Evolutionary conservation across 2,329 filamentous ascomycete genomes (phyloP).

Genomic region (Stachybotrys chlorohalonatus): DNA sequence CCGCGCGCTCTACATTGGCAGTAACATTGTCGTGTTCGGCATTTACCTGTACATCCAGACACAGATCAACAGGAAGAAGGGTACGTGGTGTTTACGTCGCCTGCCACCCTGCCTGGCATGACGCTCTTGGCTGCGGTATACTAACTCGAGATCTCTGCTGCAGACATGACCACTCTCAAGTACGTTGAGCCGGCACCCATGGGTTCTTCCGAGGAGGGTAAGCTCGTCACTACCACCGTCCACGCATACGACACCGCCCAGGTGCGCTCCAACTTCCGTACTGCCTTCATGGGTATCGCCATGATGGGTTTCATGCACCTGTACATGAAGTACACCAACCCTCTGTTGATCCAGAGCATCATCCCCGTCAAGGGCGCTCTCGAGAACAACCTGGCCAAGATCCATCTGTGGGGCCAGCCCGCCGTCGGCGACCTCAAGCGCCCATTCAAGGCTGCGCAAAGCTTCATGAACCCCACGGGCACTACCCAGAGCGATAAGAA

Average conservation of each 20-base stretch:
- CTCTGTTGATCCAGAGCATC: constrained; percentile 95
- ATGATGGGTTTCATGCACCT: constrained; percentile 99
- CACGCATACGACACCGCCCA: constrained; percentile 89
- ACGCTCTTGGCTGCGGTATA: background rate
- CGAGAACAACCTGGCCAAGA: constrained; percentile 93
- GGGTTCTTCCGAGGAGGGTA: constrained; percentile 88
- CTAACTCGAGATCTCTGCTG: background rate
- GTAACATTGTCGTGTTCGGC: constrained; percentile 72
- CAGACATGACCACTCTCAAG: constrained; percentile 95
- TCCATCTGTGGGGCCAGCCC: constrained; percentile 80
- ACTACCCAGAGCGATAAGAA: constrained; percentile 88
- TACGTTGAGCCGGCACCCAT: constrained; percentile 94
- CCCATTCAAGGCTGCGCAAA: constrained; percentile 81
- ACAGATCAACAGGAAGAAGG: constrained; percentile 94
- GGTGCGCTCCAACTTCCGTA: constrained; percentile 76
- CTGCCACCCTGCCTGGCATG: background rate
- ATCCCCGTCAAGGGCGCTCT: constrained; percentile 93
- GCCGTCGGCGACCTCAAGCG: constrained; percentile 87
- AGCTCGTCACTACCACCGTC: constrained; percentile 92
- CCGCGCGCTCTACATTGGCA: constrained; percentile 45
- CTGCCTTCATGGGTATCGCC: constrained; percentile 87
- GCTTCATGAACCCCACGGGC: constrained; percentile 71
- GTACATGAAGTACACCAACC: constrained; percentile 99
- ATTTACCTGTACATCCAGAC: constrained; percentile 80
- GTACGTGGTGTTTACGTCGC: constrained; percentile 38